Evolutionary conservation across 2,329 filamentous ascomycete species (phyloP), one percentile per base, ranked within the genome.

Genomic region (Cryoendolithus antarcticus): DNA sequence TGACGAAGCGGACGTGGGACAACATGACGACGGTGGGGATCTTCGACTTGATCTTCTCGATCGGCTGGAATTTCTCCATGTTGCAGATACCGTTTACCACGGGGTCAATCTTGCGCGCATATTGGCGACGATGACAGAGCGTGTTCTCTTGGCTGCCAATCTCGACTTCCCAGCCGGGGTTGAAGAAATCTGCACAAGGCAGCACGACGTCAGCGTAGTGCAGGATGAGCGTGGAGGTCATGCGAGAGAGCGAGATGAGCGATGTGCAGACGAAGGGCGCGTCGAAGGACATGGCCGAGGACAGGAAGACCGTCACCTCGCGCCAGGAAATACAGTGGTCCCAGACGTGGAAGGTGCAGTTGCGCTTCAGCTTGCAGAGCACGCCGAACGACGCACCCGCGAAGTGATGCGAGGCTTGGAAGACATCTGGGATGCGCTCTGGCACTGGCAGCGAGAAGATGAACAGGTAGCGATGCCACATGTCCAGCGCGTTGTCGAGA

Each of bases 261-360:
- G 47, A 45, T 8, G 44, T 45, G 35, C 44, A 46, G 29, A 52
- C 47, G 32, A 50, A 47, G 4, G 46, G 42, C 7, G 42, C 29
- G 30, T 44, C 41, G 32, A 46, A 42, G 21, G 41, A 46, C 39
- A 44, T 40, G 6, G 44, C 44, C 19, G 44, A 41, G 15, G 41
- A 44, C 10, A 46, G 32, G 39, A 44, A 44, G 33, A 30, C 74
- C 66, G 27, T 75, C 63, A 50, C 71, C 49, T 77, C 73, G 44
- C 74, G 63, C 73, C 73, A 77, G 33, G 68, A 70, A 45, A 78
- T 77, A 11, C 71, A 71, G 51, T 78, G 74, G 46, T 78, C 74
- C 74, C 74, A 78, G 41, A 78, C 74, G 45, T 75, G 72, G 27
- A 77, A 64, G 0, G 71, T 75, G 41, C 71, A 74, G 41, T 70